These are phyloP conservation scores for Pleurotus eryngii DNA, from an alignment of 768 basidiomycete species.

Conservation along the genomic window DNA sequence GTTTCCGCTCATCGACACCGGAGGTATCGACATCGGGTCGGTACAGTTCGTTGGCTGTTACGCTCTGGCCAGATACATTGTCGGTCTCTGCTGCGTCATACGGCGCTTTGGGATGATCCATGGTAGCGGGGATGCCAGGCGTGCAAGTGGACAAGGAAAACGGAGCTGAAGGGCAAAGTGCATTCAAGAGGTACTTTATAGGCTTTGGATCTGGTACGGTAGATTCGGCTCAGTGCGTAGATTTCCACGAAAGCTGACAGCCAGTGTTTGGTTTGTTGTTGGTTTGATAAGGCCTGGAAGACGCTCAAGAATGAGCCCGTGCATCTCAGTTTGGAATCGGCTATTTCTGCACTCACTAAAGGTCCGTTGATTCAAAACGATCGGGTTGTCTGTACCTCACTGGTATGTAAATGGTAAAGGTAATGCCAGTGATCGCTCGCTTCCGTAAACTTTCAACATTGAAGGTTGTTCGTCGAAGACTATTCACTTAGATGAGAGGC, in stretches of 20 bases:
- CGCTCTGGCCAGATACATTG: not conserved
- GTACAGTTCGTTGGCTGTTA: conserved; percentile 28
- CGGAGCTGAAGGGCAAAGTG: not conserved
- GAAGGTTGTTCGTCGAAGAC: not conserved
- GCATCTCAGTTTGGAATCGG: conserved; percentile 2
- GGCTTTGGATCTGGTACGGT: not conserved
- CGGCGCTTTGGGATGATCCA: not conserved
- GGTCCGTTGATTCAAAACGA: not conserved
- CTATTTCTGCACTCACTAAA: not conserved
- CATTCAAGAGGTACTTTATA: not conserved
- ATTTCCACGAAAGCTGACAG: conserved; percentile 7
- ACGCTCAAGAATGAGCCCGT: not conserved
- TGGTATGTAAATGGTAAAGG: conserved; percentile 1
- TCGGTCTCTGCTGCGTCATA: not conserved
- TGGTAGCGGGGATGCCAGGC: not conserved
- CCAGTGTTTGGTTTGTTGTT: not conserved
- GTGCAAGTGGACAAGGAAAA: not conserved
- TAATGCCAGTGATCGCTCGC: not conserved
- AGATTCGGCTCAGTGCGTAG: conserved; percentile 6
- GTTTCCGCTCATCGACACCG: conserved; percentile 48
- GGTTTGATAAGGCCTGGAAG: conserved; percentile 7
- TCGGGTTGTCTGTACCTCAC: not conserved
- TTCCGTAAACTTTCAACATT: not conserved
- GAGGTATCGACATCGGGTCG: conserved; percentile 51
- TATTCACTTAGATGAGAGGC: no score